Evolutionary conservation across 768 basidiomycete species (phyloP), one percentile per base, ranked within the genome.

Genomic region (Lactarius psammicola): DNA sequence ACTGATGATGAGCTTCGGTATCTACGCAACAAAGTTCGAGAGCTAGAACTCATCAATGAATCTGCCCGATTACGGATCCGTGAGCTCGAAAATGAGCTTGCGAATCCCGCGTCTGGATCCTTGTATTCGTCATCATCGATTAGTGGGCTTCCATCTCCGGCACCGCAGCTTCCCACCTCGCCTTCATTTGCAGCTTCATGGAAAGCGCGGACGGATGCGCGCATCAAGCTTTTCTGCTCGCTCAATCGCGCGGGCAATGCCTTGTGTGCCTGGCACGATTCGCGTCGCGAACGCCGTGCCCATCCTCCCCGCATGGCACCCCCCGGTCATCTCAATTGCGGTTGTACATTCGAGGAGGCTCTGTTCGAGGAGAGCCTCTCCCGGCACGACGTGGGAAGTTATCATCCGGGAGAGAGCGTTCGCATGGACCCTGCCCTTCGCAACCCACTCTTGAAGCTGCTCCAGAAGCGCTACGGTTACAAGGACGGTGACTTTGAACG

Each of bases 201-300:
- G 92, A 83, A 82, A 56, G 79, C 81, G 10, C 88, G 92, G 64
- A 93, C 90, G 0, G 87, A 90, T 26, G 84, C 87, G 6, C 88
- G 92, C 42, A 78, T 80, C 68, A 84, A 84, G 62, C 79, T 85
- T 53, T 89, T 87, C 76, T 94, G 92, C 74, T 89, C 91, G 4
- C 79, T 90, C 34, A 94, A 94, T 75, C 85, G 92, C 59, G 92
- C 92, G 0, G 92, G 92, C 36, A 94, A 94, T 70, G 91, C 92
- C 1, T 83, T 94, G 40, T 94, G 92, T 74, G 87, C 92, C 4
- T 94, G 92, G 92, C 92, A 94, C 72, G 92, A 94, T 75, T 92
- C 92, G 2, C 82, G 92, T 55, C 85, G 92, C 33, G 92, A 94
- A 76, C 87, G 92, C 34, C 84, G 92, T 10, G 81, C 81, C 0